phyloP scores from a whole-genome alignment of 1,284 basidiomycete species.

The Rhodotorula sp. region DNA sequence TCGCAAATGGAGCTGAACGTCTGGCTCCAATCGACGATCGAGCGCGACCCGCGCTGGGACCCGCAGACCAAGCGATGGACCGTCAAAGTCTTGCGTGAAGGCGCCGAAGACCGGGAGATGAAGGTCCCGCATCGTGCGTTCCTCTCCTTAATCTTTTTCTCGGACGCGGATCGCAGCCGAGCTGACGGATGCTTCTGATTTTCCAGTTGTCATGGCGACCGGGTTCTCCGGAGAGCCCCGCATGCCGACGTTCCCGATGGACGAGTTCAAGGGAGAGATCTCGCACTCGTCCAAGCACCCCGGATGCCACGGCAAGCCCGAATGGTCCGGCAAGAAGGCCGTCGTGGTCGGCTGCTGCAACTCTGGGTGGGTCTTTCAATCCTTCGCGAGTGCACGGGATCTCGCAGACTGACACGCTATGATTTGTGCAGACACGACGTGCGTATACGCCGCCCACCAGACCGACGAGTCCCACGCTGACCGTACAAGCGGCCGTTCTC shows the following conservation, averaged over 20 bases:
- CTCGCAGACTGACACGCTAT: too few species aligned
- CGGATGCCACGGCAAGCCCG: conserved; percentile 32
- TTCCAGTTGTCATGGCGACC: conserved; percentile 49
- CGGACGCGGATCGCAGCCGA: not conserved
- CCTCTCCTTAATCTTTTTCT: not conserved
- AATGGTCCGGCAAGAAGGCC: conserved; percentile 46
- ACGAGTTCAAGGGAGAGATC: conserved; percentile 47
- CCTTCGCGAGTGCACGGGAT: not conserved
- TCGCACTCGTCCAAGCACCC: conserved; percentile 45
- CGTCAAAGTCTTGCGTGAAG: conserved; percentile 48
- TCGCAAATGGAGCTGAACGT: conserved; percentile 46
- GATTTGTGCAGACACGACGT: not conserved
- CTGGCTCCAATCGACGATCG: conserved; percentile 44
- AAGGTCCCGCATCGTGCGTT: conserved; percentile 47
- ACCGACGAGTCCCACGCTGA: too few species aligned
- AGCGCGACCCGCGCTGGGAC: conserved; percentile 43
- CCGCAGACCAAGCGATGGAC: conserved; percentile 49
- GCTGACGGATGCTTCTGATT: not conserved
- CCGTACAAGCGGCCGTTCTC: not conserved
- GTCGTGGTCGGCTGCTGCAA: conserved; percentile 34
- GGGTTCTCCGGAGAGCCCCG: conserved; percentile 52
- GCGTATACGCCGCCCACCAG: too few species aligned
- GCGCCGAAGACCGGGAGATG: conserved; percentile 44
- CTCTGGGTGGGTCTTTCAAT: not conserved
- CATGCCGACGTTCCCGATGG: conserved; percentile 46